These are phyloP conservation scores for Penicillium pulvis DNA, from an alignment of 495 filamentous ascomycete genomes.

Conservation along the genomic window DNA sequence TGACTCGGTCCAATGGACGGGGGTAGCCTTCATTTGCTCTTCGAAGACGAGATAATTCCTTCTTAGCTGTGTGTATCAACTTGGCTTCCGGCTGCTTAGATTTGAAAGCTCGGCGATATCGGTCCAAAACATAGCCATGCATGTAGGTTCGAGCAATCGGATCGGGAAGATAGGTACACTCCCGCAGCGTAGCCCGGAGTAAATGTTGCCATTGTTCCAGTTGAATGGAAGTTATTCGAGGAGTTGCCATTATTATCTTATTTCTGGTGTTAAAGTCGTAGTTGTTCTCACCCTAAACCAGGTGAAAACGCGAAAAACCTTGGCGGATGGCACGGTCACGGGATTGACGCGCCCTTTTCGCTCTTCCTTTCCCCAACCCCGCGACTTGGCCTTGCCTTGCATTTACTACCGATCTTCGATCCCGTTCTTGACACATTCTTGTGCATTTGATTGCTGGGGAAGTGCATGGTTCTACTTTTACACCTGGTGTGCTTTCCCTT, in stretches of 20 bases:
- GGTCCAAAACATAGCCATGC: constrained; percentile 54
- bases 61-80: constrained; percentile 28
- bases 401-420: constrained; percentile 24
- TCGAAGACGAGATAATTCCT: constrained; percentile 41
- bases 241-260: constrained; percentile 10
- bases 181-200: constrained; percentile 77
- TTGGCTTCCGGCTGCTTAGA: constrained; percentile 13
- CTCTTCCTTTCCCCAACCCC: constrained; percentile 22
- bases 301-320: constrained; percentile 35
- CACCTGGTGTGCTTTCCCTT: constrained; percentile 28
- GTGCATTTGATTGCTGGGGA: constrained; percentile 6
- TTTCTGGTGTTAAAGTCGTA: constrained; percentile 20
- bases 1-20: constrained; percentile 60
- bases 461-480: constrained; percentile 22
- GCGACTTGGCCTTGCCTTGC: constrained; percentile 28
- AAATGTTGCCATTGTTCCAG: constrained; percentile 57
- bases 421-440: constrained; percentile 24
- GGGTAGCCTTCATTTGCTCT: constrained; percentile 68
- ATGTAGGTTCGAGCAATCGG: constrained; percentile 63
- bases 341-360: constrained; percentile 39
- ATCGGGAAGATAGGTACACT: constrained; percentile 84
- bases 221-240: constrained; percentile 8
- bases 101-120: constrained; percentile 50
- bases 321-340: constrained; percentile 28
- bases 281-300: constrained; percentile 23